phyloP scores from a whole-genome alignment of 805 yeast genomes.

The Yamadazyma sp. region DNA sequence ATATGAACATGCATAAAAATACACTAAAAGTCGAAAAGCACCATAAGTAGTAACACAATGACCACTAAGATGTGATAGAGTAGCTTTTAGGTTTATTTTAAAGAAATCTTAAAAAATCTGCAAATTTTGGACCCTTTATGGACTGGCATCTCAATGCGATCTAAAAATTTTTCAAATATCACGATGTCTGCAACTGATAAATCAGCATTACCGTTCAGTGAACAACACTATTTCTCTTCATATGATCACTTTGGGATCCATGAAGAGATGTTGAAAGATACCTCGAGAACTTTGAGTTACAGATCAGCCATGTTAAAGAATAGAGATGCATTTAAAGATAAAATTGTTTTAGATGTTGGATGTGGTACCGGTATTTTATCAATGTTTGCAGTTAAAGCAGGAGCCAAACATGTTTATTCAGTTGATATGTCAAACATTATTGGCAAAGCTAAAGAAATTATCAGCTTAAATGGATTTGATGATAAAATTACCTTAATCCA shows the following conservation, averaged over 20 bases:
- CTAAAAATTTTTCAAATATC: slow-evolving; percentile 3
- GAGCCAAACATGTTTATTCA: slow-evolving; percentile 96
- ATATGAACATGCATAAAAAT: too few relatives aligned
- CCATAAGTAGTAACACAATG: too few relatives aligned
- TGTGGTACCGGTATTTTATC: slow-evolving; percentile 98
- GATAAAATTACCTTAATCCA: slow-evolving; percentile 84
- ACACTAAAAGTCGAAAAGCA: too few relatives aligned
- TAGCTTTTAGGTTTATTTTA: too few relatives aligned
- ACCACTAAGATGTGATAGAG: too few relatives aligned
- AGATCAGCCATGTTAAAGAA: slow-evolving; percentile 90
- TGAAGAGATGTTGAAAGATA: slow-evolving; percentile 97
- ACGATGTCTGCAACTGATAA: slow-evolving; percentile 64
- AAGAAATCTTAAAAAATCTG: too few relatives aligned
- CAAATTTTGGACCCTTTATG: too few relatives aligned
- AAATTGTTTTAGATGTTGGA: slow-evolving; percentile 94
- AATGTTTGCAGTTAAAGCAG: slow-evolving; percentile 98
- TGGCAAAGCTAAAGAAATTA: slow-evolving; percentile 91
- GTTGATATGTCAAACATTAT: slow-evolving; percentile 97
- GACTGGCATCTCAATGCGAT: neutral
- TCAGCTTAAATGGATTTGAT: slow-evolving; percentile 74
- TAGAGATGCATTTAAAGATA: slow-evolving; percentile 84
- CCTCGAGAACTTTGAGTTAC: slow-evolving; percentile 87
- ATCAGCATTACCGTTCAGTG: slow-evolving; percentile 59
- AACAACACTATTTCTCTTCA: slow-evolving; percentile 92
- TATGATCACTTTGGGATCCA: slow-evolving; percentile 98